Percentiles rank a stretch among this genome's conserved stretches.
Evolutionary conservation across 352 stramenopile species (phyloP).

Genomic region (Achlya hypogyna): DNA sequence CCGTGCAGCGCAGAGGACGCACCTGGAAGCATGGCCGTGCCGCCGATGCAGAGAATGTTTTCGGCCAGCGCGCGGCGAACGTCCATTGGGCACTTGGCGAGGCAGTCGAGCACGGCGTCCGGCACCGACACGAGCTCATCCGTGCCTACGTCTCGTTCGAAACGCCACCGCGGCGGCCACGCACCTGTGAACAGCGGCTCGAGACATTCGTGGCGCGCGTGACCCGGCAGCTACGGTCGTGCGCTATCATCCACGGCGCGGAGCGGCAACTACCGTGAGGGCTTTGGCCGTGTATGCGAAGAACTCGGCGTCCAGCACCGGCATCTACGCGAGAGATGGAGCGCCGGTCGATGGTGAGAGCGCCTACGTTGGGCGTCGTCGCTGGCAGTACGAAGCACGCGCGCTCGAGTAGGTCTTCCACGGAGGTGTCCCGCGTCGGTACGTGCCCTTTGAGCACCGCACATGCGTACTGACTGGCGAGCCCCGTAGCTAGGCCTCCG

Average conservation of each 20-base stretch:
- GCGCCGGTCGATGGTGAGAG: background rate
- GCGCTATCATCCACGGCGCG: background rate
- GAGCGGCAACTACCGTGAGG: constrained; percentile 27
- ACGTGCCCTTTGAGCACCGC: background rate
- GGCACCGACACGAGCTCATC: constrained; percentile 41
- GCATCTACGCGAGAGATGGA: background rate
- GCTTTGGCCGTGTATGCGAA: constrained; percentile 29
- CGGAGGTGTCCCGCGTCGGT: background rate
- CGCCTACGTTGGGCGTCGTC: no score
- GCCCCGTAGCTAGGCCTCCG: background rate
- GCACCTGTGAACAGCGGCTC: constrained; percentile 28
- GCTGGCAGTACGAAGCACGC: constrained; percentile 64
- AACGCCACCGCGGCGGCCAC: background rate
- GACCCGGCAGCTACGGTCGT: constrained; percentile 20
- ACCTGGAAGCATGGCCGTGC: constrained; percentile 71
- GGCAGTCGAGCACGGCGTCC: constrained; percentile 38
- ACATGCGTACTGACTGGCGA: background rate
- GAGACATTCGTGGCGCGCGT: constrained; percentile 18
- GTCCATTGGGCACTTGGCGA: constrained; percentile 56
- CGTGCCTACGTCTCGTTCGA: constrained; percentile 23
- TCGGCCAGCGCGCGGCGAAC: constrained; percentile 50
- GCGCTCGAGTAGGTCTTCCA: constrained; percentile 60
- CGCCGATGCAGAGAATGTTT: constrained; percentile 68
- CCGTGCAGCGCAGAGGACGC: background rate
- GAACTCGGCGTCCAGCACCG: constrained; percentile 46